These are phyloP conservation scores for Lentinus brumalis DNA, from an alignment of 768 basidiomycete species.

Conservation along the genomic window DNA sequence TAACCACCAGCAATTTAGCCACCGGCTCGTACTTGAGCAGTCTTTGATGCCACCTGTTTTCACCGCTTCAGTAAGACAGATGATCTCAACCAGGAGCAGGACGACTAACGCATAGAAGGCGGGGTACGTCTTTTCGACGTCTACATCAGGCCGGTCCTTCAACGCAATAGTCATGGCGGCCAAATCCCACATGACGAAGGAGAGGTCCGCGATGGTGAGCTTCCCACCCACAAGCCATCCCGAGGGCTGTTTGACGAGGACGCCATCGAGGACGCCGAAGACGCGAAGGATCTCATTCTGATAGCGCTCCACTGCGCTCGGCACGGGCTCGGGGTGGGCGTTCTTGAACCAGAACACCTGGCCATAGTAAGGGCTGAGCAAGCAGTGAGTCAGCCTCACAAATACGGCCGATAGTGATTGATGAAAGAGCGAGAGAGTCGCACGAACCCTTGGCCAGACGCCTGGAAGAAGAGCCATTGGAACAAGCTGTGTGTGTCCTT, in stretches of 20 bases:
- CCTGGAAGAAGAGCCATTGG: slow-evolving; percentile 43
- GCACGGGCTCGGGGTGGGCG: slow-evolving; percentile 10
- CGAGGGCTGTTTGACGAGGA: slow-evolving; percentile 11
- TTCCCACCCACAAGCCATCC: slow-evolving; percentile 13
- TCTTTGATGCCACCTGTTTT: slow-evolving; percentile 19
- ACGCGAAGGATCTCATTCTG: slow-evolving; percentile 19
- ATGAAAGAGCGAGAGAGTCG: background rate
- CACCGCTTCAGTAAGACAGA: background rate
- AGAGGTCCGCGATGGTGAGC: background rate
- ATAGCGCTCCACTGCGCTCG: slow-evolving; percentile 19
- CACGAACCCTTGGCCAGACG: slow-evolving; percentile 21
- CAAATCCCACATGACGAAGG: background rate
- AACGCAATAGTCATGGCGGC: background rate
- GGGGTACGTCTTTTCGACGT: slow-evolving; percentile 20
- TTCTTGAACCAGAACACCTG: background rate
- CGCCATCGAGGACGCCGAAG: slow-evolving; percentile 15
- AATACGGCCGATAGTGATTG: background rate
- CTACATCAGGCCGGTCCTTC: background rate
- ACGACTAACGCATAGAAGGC: slow-evolving; percentile 6
- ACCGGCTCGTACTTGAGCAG: slow-evolving; percentile 3
- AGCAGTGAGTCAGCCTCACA: background rate
- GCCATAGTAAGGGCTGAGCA: background rate
- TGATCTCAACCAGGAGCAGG: background rate
- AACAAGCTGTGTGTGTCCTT: slow-evolving; percentile 19
- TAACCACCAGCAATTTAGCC: background rate